Conservation (phyloP, 2,329 filamentous ascomycete genomes). For the Colletotrichum australisinense region DNA sequence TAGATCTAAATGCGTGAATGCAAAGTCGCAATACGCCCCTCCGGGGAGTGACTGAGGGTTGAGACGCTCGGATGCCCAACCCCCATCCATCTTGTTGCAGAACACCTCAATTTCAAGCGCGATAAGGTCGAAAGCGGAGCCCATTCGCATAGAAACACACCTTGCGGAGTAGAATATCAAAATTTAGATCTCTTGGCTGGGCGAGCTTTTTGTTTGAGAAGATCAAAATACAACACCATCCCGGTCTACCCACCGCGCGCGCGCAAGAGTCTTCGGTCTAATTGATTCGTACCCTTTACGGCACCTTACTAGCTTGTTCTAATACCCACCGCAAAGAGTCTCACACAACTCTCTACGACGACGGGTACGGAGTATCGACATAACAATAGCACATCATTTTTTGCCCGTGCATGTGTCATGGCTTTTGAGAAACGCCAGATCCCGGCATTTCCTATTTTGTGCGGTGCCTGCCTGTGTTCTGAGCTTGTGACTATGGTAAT, state of each 20-base stretch:
- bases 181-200: constrained; percentile 30
- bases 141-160: not conserved
- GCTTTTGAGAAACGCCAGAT: not conserved
- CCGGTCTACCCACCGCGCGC: not conserved
- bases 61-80: constrained; percentile 29
- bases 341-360: not conserved
- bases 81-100: constrained; percentile 13
- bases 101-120: constrained; percentile 1
- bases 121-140: not conserved
- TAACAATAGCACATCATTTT: not conserved
- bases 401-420: not conserved
- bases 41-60: not conserved
- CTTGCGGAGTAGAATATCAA: not conserved
- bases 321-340: not conserved
- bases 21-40: constrained; percentile 17
- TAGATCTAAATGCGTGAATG: not conserved
- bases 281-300: not conserved
- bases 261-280: not conserved
- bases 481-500: not conserved
- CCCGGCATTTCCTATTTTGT: not conserved
- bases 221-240: not conserved
- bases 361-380: not conserved
- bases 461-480: too few species aligned
- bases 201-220: constrained; percentile 13
- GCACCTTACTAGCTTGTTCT: not conserved